Base-by-base conservation (phyloP, 495 filamentous ascomycete genomes). In the Daldinia decipiens region DNA sequence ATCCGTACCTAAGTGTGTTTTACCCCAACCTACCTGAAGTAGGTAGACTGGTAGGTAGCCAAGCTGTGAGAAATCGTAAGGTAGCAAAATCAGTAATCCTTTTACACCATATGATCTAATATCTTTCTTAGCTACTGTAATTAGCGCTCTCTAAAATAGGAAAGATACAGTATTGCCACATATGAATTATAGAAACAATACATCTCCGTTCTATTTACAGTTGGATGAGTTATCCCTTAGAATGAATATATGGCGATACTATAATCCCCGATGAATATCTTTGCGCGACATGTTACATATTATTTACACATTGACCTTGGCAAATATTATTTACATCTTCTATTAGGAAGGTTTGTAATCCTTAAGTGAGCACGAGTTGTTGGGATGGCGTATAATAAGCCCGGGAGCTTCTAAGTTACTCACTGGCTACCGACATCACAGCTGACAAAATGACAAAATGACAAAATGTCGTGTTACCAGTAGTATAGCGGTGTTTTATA, bases 201-300 rank as follows among this genome's bases (percentile, higher is more conserved):
- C 8, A 47, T 21, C 1, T 24, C 8, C 17, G 43, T 47, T 21
- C 19, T 47, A 47, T 19, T 47, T 24, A 4, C 43, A 47, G 27
- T 55, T 40, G 36, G 36, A n/a, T n/a, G n/a, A 39, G 15, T 59
- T 59, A 19, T 19, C 36, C 12, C 15, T 40, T 19, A 40, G 32
- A 51, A 31, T 38, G 21, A 13, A 40, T 31, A 52, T 50, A 72
- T 68, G 65, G 65, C 59, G 47, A 72, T 72, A 67, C 59, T 67
- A 65, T 53, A 73, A 73, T 59, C 60, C 39, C 70, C 70, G 64
- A 72, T 50, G 21, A 32, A 52, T 34, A 40, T 45, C 59, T 58
- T 21, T 17, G 17, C 53, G 43, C 61, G 57, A 52, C 40, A 27
- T 59, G 27, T 59, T 36, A 45, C 34, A 27, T 55, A 34, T 59